These are phyloP conservation scores for Geranium incanum DNA, from an alignment of 441 rosid genomes.

Conservation along the genomic window DNA sequence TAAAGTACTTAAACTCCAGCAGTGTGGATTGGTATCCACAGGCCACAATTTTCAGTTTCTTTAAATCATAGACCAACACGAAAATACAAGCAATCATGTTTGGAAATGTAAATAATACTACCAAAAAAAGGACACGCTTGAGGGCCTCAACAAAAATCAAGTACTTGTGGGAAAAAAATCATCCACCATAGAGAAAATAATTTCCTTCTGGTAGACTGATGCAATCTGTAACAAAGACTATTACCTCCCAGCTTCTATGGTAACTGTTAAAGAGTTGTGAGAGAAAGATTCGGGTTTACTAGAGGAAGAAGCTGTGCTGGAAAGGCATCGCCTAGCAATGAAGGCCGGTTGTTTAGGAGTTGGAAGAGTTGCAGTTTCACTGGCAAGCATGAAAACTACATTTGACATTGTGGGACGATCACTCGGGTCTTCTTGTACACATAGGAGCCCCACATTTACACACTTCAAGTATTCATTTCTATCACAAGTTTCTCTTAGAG, in stretches of 20 bases:
- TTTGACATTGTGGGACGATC: slow-evolving; percentile 57
- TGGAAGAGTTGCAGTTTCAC: slow-evolving; percentile 39
- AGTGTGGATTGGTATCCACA: neutral
- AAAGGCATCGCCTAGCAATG: slow-evolving; percentile 28
- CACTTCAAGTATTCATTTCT: slow-evolving; percentile 36
- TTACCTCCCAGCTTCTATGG: slow-evolving; percentile 42
- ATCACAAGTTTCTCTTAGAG: slow-evolving; percentile 24
- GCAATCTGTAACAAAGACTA: slow-evolving; percentile 10
- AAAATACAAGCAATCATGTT: neutral
- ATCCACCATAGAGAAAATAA: neutral
- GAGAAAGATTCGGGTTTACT: slow-evolving; percentile 33
- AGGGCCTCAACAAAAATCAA: neutral
- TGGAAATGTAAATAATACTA: neutral
- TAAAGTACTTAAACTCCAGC: too few relatives aligned
- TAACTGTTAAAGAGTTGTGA: slow-evolving; percentile 30
- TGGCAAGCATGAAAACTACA: slow-evolving; percentile 40
- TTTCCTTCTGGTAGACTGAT: neutral
- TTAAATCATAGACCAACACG: neutral
- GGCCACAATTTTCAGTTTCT: neutral
- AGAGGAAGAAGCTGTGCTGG: slow-evolving; percentile 41
- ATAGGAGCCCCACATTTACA: slow-evolving; percentile 42
- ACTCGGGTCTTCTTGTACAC: slow-evolving; percentile 55
- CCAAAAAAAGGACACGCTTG: neutral
- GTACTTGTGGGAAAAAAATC: neutral
- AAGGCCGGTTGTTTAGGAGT: slow-evolving; percentile 49